A percentile compares a stretch with the other conserved stretches of the same genome.
These are phyloP conservation scores for Spencermartinsiella europaea DNA, from an alignment of 805 yeast genomes.

Conservation along the genomic window DNA sequence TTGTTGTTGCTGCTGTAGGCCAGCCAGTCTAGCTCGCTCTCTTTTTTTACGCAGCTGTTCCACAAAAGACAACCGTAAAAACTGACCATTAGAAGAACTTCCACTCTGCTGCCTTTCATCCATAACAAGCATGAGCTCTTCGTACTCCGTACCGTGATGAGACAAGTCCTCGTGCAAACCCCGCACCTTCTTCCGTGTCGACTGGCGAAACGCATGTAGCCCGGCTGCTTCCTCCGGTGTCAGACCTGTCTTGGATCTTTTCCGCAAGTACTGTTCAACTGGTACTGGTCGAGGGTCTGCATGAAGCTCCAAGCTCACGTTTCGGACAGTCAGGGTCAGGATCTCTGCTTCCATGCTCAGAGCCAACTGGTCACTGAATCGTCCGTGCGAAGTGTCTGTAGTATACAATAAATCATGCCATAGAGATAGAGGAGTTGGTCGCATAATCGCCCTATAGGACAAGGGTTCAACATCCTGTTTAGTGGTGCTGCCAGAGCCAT, in stretches of 20 bases:
- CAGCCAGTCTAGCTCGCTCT: slow-evolving; percentile 43
- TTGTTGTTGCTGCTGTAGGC: slow-evolving; percentile 20
- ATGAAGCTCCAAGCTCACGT: slow-evolving; percentile 52
- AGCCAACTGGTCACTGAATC: slow-evolving; percentile 74
- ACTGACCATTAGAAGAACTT: slow-evolving; percentile 50
- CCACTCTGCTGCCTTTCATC: slow-evolving; percentile 40
- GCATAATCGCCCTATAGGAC: slow-evolving; percentile 68
- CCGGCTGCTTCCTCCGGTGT: slow-evolving; percentile 11
- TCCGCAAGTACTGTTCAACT: slow-evolving; percentile 20
- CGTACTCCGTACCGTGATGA: slow-evolving; percentile 75
- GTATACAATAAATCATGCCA: slow-evolving; percentile 83
- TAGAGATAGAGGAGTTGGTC: slow-evolving; percentile 74
- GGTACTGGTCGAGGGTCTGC: slow-evolving; percentile 40
- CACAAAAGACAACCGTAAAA: slow-evolving; percentile 79
- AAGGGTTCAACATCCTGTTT: slow-evolving; percentile 47
- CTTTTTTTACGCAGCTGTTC: slow-evolving; percentile 77
- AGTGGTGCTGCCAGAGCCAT: slow-evolving; percentile 8
- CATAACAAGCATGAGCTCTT: slow-evolving; percentile 77
- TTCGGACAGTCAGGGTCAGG: slow-evolving; percentile 69
- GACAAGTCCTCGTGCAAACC: slow-evolving; percentile 62
- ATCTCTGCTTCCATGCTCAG: slow-evolving; percentile 86
- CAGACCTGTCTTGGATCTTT: slow-evolving; percentile 26
- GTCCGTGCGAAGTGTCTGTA: slow-evolving; percentile 62
- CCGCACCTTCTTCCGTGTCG: slow-evolving; percentile 36
- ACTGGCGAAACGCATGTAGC: slow-evolving; percentile 24